Percentiles rank a stretch among this genome's conserved stretches.
These are phyloP conservation scores for Sisymbrium altissimum DNA, from an alignment of 345 rosid species.

Conservation along the genomic window DNA sequence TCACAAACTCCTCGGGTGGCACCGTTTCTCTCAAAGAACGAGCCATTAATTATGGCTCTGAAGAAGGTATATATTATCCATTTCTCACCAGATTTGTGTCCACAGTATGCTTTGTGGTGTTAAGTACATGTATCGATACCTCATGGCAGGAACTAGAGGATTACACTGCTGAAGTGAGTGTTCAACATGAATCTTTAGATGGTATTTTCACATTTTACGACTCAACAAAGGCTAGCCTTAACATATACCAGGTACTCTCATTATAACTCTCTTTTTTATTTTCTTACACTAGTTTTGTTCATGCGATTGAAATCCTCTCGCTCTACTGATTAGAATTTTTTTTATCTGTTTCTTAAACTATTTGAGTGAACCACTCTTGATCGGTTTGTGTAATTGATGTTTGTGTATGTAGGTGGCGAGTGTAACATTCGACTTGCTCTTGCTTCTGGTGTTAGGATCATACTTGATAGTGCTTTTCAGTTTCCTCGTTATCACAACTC, in stretches of 20 bases:
- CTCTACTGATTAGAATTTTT: too few relatives aligned
- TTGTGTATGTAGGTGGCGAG: constrained; percentile 84
- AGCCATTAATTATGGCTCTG: constrained; percentile 74
- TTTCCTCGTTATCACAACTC: constrained; percentile 88
- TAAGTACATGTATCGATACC: not conserved
- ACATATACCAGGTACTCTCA: constrained; percentile 77
- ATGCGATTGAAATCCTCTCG: not conserved
- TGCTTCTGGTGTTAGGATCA: constrained; percentile 89
- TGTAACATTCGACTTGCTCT: constrained; percentile 89
- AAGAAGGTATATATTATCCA: constrained; percentile 58
- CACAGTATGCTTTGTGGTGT: constrained; percentile 8
- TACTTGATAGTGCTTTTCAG: constrained; percentile 88
- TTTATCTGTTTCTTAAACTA: not conserved
- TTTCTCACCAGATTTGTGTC: not conserved
- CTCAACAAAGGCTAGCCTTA: constrained; percentile 68
- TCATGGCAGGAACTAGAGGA: constrained; percentile 74
- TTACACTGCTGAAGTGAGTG: constrained; percentile 67
- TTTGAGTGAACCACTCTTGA: not conserved
- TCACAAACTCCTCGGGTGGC: constrained; percentile 94
- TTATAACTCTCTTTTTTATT: not conserved
- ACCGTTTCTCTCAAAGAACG: constrained; percentile 85
- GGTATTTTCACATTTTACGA: constrained; percentile 90
- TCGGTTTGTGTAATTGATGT: not conserved
- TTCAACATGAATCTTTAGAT: constrained; percentile 80
- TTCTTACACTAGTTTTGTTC: not conserved